These are phyloP conservation scores for Pythium aphanidermatum DNA, from an alignment of 352 stramenopile genomes.

Conservation along the genomic window DNA sequence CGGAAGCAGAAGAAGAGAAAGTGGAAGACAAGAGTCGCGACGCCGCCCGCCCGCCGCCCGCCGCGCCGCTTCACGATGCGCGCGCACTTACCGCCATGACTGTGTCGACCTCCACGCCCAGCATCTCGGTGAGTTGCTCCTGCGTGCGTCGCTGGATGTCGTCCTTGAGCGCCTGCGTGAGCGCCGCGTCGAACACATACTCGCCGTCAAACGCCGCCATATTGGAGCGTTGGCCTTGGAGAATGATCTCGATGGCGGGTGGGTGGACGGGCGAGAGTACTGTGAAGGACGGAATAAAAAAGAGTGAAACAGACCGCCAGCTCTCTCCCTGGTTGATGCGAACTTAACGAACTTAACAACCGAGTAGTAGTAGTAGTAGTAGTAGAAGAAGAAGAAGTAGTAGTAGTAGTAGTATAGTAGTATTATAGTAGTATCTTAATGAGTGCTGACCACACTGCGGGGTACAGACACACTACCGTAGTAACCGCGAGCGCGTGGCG, in stretches of 20 bases:
- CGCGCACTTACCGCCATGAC: constrained; percentile 77
- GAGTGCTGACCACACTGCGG: constrained; percentile 45
- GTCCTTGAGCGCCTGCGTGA: constrained; percentile 51
- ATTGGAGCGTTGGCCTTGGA: background rate
- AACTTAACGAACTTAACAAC: too few species aligned
- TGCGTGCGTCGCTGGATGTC: constrained; percentile 45
- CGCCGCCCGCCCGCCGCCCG: background rate
- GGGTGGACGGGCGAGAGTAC: background rate
- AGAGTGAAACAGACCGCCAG: too few species aligned
- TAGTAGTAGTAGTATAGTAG: too few species aligned
- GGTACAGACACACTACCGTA: constrained; percentile 48
- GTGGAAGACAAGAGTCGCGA: constrained; percentile 1
- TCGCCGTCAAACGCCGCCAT: constrained; percentile 19
- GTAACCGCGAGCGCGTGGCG: constrained; percentile 43
- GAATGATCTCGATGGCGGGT: background rate
- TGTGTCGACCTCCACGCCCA: constrained; percentile 76
- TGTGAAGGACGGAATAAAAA: constrained; percentile 8
- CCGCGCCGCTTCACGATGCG: background rate
- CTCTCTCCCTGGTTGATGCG: too few species aligned
- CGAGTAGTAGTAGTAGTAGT: too few species aligned
- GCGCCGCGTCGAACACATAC: constrained; percentile 57
- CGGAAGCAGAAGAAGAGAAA: background rate
- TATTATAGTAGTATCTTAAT: too few species aligned
- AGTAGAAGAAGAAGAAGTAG: too few species aligned
- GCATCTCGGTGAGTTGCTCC: constrained; percentile 64